Percentiles rank a stretch among this genome's conserved stretches.
These are phyloP conservation scores for Atalantia buxifolia DNA, from an alignment of 345 rosid species.

Conservation along the genomic window DNA sequence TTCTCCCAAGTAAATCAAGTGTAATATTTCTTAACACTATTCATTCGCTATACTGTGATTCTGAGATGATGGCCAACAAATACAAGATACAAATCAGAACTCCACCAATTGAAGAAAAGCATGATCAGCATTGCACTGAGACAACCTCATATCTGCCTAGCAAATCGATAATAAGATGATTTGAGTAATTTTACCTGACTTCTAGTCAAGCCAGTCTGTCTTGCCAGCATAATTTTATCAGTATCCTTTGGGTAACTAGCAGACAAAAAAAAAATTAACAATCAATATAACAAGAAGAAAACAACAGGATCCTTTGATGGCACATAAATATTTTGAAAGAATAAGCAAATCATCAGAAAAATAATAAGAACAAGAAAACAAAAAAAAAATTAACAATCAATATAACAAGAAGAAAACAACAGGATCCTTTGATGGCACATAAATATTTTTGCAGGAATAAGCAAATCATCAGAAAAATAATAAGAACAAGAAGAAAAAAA, in stretches of 20 bases:
- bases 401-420: neutral
- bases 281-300: neutral
- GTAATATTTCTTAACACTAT: neutral
- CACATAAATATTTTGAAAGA: neutral
- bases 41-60: neutral
- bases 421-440: too few relatives aligned
- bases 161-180: neutral
- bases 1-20: neutral
- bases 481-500: neutral
- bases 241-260: slow-evolving; percentile 95
- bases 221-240: slow-evolving; percentile 94
- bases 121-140: neutral
- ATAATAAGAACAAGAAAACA: neutral
- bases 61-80: too few relatives aligned
- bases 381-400: neutral
- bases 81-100: neutral
- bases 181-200: slow-evolving; percentile 62
- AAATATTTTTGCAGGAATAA: neutral
- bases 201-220: slow-evolving; percentile 95
- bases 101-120: neutral
- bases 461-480: neutral
- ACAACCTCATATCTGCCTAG: neutral
- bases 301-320: too few relatives aligned
- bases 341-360: neutral
- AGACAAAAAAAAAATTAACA: slow-evolving; percentile 1